Conservation (phyloP, 2,329 filamentous ascomycete genomes). For the Leptodontidium sp. region DNA sequence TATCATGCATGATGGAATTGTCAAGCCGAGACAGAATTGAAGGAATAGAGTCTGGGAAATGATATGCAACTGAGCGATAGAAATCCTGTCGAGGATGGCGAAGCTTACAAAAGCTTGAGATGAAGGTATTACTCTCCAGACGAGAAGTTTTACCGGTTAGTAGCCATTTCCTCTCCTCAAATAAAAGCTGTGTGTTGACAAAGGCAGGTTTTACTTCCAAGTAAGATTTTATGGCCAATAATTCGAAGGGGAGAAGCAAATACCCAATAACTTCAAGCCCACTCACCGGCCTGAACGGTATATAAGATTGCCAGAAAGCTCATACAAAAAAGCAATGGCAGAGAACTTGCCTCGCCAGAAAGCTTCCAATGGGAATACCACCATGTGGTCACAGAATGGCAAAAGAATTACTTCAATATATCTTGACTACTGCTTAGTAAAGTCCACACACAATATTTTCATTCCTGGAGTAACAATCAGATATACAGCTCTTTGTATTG, state of each 20-base stretch:
- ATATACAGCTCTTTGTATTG: no score
- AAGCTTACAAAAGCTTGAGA: conserved; percentile 69
- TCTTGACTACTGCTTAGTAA: no score
- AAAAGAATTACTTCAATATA: neutral
- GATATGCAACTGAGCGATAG: neutral
- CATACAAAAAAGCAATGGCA: neutral
- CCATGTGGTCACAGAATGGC: neutral
- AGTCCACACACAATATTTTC: no score
- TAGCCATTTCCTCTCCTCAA: neutral
- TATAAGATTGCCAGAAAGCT: no score
- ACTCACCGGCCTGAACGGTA: no score
- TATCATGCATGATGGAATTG: conserved; percentile 84
- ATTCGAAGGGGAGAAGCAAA: no score
- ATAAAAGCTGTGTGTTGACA: neutral
- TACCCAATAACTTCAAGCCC: no score
- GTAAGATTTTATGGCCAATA: no score
- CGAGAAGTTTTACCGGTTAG: conserved; percentile 66
- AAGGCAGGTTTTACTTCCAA: neutral
- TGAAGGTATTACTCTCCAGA: conserved; percentile 74
- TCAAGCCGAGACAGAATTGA: conserved; percentile 86
- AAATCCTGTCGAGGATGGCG: neutral
- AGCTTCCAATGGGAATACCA: neutral
- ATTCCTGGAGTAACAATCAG: no score
- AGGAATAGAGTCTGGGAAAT: neutral
- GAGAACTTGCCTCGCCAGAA: neutral